Evolutionary conservation across 345 rosid species (phyloP), one percentile per base, ranked within the genome.

Genomic region (Rhizophora mangle): DNA sequence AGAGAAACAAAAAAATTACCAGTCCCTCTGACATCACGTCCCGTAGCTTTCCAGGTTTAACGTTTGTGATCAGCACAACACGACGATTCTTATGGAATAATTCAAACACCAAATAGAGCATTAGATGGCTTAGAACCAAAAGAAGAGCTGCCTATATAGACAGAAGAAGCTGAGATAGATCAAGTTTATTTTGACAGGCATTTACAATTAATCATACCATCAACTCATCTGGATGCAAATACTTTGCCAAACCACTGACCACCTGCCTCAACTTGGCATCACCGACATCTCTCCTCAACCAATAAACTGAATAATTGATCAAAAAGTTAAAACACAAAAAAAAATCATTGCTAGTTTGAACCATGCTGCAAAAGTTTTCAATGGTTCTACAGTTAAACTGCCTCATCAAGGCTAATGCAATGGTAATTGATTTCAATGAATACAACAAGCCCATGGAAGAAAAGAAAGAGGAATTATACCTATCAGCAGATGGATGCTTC

Each of bases 401-500:
- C 49, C 52, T 24, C 20, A 19, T 61, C 3, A 9, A 61, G 27
- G 47, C 1, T 9, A 29, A 19, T 60, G 22, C 56, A 18, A 10
- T 43, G 15, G 6, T 8, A 30, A 59, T 15, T 22, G 4, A 16
- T 54, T 72, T 36, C 6, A 16, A 18, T 30, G 34, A 71, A 49
- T 24, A 65, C 32, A 36, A 47, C 22, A 18, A 53, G 21, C 58
- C 16, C 24, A 21, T 19, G 8, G 21, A 29, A 26, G 60, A 72
- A 29, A 75, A 29, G 73, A 18, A 64, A 71, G 54, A 34, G 53
- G 59, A 69, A 69, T 71, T 61, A 69, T 83, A 92, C 99, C 97
- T 95, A 80, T 95, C 99, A 7, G 99, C 99, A 18, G 97, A 92
- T 15, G 99, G 97, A 79, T 95, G 99, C 72, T 95, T 95, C 96